These are phyloP conservation scores for Trametes cubensis DNA, from an alignment of 768 basidiomycete species.

Conservation along the genomic window DNA sequence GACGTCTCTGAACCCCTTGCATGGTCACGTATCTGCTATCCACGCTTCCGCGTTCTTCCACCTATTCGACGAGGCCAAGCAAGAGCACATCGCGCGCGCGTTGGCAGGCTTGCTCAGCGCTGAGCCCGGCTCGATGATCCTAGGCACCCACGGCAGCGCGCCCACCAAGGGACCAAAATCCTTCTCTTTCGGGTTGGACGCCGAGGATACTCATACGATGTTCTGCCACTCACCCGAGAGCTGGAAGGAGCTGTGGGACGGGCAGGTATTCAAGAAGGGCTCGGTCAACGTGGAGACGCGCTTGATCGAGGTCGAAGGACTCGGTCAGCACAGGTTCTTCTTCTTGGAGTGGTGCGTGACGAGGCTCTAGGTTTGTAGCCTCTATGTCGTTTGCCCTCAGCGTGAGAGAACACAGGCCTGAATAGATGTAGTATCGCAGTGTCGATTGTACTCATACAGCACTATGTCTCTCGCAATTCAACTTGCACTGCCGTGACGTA, in stretches of 20 bases:
- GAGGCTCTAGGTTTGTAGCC: background rate
- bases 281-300: slow-evolving; percentile 29
- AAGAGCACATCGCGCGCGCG: slow-evolving; percentile 42
- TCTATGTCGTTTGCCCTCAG: no score
- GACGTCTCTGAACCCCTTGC: slow-evolving; percentile 47
- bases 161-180: slow-evolving; percentile 33
- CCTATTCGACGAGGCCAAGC: slow-evolving; percentile 43
- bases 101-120: slow-evolving; percentile 46
- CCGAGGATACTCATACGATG: slow-evolving; percentile 2
- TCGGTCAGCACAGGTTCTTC: background rate
- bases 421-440: no score
- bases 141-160: slow-evolving; percentile 42
- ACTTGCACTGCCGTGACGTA: slow-evolving; percentile 40
- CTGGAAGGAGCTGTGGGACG: slow-evolving; percentile 45
- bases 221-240: slow-evolving; percentile 40
- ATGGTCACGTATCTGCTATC: slow-evolving; percentile 49
- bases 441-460: no score
- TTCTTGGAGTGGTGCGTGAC: background rate
- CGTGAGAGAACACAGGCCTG: slow-evolving; percentile 31
- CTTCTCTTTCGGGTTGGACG: background rate
- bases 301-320: background rate
- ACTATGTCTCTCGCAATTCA: slow-evolving; percentile 19
- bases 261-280: slow-evolving; percentile 32
- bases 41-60: slow-evolving; percentile 51
- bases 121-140: slow-evolving; percentile 46